A percentile compares a stretch with the other conserved stretches of the same genome.
Evolutionary conservation across 1,139 yeast species (phyloP).

Genomic region (Saccharomyces hybrid): DNA sequence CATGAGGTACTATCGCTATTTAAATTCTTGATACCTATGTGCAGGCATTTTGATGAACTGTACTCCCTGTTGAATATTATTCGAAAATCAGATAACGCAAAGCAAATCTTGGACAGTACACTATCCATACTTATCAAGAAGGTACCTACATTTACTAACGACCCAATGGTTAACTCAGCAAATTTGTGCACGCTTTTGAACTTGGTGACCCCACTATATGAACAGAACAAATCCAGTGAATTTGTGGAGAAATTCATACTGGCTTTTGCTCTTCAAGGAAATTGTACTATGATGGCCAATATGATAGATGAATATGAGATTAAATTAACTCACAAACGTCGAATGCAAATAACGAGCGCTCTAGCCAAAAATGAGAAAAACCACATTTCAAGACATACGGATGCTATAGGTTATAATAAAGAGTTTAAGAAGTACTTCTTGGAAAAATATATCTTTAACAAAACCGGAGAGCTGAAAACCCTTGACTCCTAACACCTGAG

Average conservation of each 20-base stretch:
- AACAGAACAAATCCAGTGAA: neutral
- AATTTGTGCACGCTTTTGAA: neutral
- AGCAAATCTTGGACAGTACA: constrained; percentile 1
- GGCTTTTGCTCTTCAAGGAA: neutral
- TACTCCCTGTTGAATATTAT: constrained; percentile 11
- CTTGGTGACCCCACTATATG: neutral
- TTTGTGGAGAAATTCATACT: neutral
- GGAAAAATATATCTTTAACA: neutral
- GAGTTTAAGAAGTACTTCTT: neutral
- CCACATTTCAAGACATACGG: neutral
- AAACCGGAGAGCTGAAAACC: no score
- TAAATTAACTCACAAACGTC: neutral
- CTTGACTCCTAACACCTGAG: no score
- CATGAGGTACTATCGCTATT: constrained; percentile 10
- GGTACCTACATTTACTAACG: neutral
- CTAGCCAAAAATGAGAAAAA: neutral
- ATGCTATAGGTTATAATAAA: neutral
- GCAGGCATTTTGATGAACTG: constrained; percentile 18
- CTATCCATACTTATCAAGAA: neutral
- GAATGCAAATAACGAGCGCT: neutral
- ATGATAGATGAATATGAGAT: constrained; percentile 2
- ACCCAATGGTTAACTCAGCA: neutral
- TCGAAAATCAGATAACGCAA: constrained; percentile 6
- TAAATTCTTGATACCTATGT: constrained; percentile 14
- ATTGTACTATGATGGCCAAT: constrained; percentile 5